Conservation (phyloP, 306 rosid species). For the Chamaecrista fasciculata region DNA sequence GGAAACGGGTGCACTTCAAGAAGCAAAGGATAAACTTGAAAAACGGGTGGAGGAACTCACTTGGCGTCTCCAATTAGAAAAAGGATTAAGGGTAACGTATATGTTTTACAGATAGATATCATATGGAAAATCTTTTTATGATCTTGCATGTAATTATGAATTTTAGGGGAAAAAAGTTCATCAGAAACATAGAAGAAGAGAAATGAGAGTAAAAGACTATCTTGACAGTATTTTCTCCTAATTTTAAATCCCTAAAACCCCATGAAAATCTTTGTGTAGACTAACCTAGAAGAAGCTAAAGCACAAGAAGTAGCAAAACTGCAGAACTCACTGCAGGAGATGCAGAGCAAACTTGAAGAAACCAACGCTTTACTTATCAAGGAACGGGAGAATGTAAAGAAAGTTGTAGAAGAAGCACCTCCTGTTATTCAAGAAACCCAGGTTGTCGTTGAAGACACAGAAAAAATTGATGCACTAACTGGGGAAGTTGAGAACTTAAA, state of each 20-base stretch:
- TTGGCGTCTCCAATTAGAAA: conserved; percentile 83
- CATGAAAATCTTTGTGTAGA: conserved; percentile 50
- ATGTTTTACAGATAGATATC: too few relatives aligned
- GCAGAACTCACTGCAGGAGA: conserved; percentile 67
- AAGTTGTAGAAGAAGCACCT: conserved; percentile 63
- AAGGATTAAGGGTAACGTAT: conserved; percentile 70
- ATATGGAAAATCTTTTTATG: too few relatives aligned
- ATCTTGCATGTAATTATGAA: conserved; percentile 24
- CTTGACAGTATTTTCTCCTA: conserved; percentile 16
- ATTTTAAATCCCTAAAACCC: conserved; percentile 20
- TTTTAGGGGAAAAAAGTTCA: background rate
- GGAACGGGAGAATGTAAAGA: conserved; percentile 65
- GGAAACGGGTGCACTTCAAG: conserved; percentile 86
- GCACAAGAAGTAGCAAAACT: conserved; percentile 71
- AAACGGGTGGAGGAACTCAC: conserved; percentile 83
- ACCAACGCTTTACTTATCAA: conserved; percentile 55
- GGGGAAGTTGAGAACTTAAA: conserved; percentile 63
- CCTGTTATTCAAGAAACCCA: conserved; percentile 73
- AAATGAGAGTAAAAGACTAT: background rate
- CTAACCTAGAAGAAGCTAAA: conserved; percentile 80
- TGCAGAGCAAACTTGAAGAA: conserved; percentile 67
- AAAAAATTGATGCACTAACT: conserved; percentile 54
- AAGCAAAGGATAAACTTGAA: conserved; percentile 84
- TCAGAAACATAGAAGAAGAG: conserved; percentile 17
- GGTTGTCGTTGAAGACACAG: conserved; percentile 72